Evolutionary conservation across 345 rosid genomes (phyloP).

Genomic region (Microthlaspi erraticum): DNA sequence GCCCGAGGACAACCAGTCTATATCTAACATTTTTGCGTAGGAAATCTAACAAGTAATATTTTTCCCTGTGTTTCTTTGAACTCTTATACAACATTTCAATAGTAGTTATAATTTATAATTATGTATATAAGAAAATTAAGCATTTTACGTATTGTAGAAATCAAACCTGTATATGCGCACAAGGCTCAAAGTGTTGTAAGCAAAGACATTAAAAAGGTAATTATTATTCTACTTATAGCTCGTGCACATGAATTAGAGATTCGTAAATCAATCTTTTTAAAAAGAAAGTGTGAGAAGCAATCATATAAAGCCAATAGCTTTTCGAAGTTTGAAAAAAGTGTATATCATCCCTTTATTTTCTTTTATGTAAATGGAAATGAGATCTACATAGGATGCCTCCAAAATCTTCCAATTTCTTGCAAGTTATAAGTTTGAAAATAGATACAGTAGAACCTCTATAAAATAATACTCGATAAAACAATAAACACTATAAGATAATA

Average conservation of each 20-base stretch:
- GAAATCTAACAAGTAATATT: too few species aligned
- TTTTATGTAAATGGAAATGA: constrained; percentile 30
- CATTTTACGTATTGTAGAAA: not conserved
- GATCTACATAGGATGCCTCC: constrained; percentile 46
- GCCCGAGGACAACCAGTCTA: too few species aligned
- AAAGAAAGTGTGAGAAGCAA: constrained; percentile 39
- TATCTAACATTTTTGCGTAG: too few species aligned
- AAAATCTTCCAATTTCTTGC: constrained; percentile 37
- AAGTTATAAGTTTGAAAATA: constrained; percentile 41
- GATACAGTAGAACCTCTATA: too few species aligned
- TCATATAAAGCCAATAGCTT: constrained; percentile 43
- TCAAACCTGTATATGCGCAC: not conserved
- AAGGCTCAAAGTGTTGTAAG: constrained; percentile 14
- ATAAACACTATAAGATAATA: too few species aligned
- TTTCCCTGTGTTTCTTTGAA: too few species aligned
- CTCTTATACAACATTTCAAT: too few species aligned
- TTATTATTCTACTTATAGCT: constrained; percentile 39
- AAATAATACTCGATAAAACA: too few species aligned
- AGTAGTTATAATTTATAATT: too few species aligned
- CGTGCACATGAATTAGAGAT: constrained; percentile 45
- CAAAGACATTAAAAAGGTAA: constrained; percentile 26
- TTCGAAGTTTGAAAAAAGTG: constrained; percentile 38
- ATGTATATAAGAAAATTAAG: not conserved
- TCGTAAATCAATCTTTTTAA: constrained; percentile 34
- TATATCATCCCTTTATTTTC: constrained; percentile 1